phyloP scores from a whole-genome alignment of 2,329 filamentous ascomycete genomes.

The Didymella sp. region DNA sequence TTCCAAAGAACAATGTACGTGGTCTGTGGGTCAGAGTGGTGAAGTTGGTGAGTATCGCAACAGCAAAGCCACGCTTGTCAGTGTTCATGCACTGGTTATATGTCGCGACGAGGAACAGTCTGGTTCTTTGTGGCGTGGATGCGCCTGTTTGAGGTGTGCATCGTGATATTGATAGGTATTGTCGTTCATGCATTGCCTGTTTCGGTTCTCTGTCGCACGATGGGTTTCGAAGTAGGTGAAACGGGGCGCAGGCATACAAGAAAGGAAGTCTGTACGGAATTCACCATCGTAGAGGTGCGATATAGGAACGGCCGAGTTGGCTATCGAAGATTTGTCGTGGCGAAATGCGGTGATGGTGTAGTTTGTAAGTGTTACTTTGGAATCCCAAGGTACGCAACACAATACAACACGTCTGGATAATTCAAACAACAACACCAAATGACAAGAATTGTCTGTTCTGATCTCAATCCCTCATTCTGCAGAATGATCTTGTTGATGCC shows the following conservation, averaged over 20 bases:
- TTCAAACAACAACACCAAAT: neutral
- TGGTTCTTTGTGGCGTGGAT: neutral
- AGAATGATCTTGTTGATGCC: neutral
- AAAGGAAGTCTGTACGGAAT: neutral
- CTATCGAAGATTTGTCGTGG: neutral
- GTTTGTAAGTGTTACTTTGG: neutral
- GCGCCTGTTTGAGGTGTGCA: constrained; percentile 9
- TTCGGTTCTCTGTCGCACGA: constrained; percentile 20
- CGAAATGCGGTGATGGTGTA: neutral
- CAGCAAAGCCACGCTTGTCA: constrained; percentile 4
- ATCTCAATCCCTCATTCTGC: neutral
- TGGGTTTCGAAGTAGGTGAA: constrained; percentile 17
- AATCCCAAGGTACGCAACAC: neutral
- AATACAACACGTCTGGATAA: neutral
- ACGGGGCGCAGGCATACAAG: constrained; percentile 5
- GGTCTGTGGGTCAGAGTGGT: constrained; percentile 3
- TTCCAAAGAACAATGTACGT: constrained; percentile 14
- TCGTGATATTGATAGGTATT: constrained; percentile 6
- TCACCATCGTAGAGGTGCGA: neutral
- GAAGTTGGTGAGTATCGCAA: constrained; percentile 11
- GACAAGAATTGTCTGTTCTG: neutral
- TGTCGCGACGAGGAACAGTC: constrained; percentile 4
- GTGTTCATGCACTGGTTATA: constrained; percentile 10
- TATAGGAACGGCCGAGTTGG: neutral
- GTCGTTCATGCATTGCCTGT: constrained; percentile 15